These are phyloP conservation scores for Iodosphaeria phyllophila DNA, from an alignment of 2,329 filamentous ascomycete genomes.

Conservation along the genomic window DNA sequence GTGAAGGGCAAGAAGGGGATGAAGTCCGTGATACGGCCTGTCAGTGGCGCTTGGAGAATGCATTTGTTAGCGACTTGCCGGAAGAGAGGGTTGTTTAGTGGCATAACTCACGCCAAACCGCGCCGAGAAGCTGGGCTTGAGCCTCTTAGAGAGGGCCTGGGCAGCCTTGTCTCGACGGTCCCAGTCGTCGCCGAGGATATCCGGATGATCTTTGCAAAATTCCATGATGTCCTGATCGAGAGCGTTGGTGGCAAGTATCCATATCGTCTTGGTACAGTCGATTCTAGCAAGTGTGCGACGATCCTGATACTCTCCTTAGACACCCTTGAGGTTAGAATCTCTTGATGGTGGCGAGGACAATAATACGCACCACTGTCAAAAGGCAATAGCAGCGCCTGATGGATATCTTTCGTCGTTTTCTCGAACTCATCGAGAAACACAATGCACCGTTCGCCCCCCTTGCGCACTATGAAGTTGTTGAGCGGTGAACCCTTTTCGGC, in stretches of 20 bases:
- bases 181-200: slow-evolving; percentile 3
- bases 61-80: slow-evolving; percentile 1
- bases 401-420: slow-evolving; percentile 21
- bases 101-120: neutral
- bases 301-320: slow-evolving; percentile 18
- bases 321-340: too few species aligned
- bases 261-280: slow-evolving; percentile 24
- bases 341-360: too few species aligned
- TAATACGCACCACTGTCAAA: slow-evolving; percentile 20
- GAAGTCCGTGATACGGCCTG: slow-evolving; percentile 18
- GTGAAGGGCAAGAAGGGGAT: slow-evolving; percentile 10
- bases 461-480: slow-evolving; percentile 25
- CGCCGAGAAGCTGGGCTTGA: slow-evolving; percentile 1
- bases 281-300: slow-evolving; percentile 14
- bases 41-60: slow-evolving; percentile 15
- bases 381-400: slow-evolving; percentile 21
- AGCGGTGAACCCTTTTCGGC: slow-evolving; percentile 18
- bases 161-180: slow-evolving; percentile 3
- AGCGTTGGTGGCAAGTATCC: slow-evolving; percentile 27
- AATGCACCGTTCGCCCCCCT: slow-evolving; percentile 17
- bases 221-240: slow-evolving; percentile 18
- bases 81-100: neutral
- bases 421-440: slow-evolving; percentile 34
- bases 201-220: slow-evolving; percentile 15
- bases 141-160: slow-evolving; percentile 4